Conservation (phyloP, 1,139 yeast species). For the Lodderomyces elongisporus region DNA sequence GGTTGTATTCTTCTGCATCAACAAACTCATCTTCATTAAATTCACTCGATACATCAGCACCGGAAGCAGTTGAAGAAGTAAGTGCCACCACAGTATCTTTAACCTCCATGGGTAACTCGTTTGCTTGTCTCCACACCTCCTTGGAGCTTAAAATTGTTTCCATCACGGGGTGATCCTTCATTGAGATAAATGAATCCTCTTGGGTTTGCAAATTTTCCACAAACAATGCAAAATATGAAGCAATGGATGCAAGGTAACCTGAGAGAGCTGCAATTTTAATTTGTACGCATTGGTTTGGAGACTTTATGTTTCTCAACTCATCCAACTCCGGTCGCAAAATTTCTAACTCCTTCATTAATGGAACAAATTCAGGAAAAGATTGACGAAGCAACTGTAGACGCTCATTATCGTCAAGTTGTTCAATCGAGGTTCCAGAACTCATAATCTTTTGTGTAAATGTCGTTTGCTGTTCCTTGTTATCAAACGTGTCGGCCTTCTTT, state of each 20-base stretch:
- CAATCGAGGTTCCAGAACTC: constrained; percentile 29
- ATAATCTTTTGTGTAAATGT: constrained; percentile 15
- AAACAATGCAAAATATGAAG: constrained; percentile 72
- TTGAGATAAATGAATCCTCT: constrained; percentile 52
- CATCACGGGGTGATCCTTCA: constrained; percentile 89
- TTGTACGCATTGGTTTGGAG: constrained; percentile 28
- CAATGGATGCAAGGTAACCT: constrained; percentile 69
- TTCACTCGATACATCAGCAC: constrained; percentile 18
- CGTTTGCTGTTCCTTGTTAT: constrained; percentile 16
- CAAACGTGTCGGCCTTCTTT: constrained; percentile 28
- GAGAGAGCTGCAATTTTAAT: constrained; percentile 66
- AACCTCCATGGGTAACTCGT: constrained; percentile 30
- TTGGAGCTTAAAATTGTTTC: constrained; percentile 73
- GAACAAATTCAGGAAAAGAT: constrained; percentile 81
- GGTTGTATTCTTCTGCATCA: constrained; percentile 22
- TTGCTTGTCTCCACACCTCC: constrained; percentile 88
- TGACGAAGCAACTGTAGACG: constrained; percentile 46
- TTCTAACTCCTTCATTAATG: constrained; percentile 63
- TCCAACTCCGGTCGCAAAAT: constrained; percentile 40
- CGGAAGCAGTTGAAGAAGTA: constrained; percentile 14
- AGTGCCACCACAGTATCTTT: constrained; percentile 5
- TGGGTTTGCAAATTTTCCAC: constrained; percentile 49
- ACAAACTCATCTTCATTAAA: constrained; percentile 25
- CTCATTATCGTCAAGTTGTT: constrained; percentile 36
- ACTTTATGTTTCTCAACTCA: constrained; percentile 17